These are phyloP conservation scores for Penicillium fuscoglaucum DNA, from an alignment of 2,329 filamentous ascomycete genomes.

Conservation along the genomic window DNA sequence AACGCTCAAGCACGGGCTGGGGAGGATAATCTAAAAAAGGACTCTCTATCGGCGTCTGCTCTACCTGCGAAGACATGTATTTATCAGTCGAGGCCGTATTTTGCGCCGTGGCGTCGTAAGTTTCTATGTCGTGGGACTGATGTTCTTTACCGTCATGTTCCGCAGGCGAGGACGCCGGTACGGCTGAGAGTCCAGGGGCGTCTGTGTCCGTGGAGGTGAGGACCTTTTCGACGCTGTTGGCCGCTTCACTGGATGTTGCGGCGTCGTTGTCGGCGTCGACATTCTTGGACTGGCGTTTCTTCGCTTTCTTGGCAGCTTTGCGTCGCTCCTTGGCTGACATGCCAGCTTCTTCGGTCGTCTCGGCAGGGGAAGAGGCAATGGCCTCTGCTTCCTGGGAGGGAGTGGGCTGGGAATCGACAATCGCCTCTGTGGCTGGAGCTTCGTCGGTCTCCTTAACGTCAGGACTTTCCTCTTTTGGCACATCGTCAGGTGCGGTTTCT, in stretches of 20 bases:
- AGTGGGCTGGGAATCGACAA: slow-evolving; percentile 4
- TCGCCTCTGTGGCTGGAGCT: background rate
- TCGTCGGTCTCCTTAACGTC: slow-evolving; percentile 17
- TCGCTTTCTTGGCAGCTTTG: slow-evolving; percentile 53
- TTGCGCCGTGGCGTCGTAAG: slow-evolving; percentile 39
- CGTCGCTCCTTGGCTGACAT: slow-evolving; percentile 44
- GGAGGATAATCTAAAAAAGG: slow-evolving; percentile 34
- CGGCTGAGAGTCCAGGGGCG: slow-evolving; percentile 24
- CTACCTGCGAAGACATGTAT: slow-evolving; percentile 47
- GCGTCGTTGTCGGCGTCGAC: slow-evolving; percentile 25
- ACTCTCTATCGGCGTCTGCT: slow-evolving; percentile 37
- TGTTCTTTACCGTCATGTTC: slow-evolving; percentile 49
- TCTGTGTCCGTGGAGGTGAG: slow-evolving; percentile 20
- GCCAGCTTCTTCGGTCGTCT: slow-evolving; percentile 23
- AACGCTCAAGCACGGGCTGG: slow-evolving; percentile 33
- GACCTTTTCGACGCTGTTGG: slow-evolving; percentile 15
- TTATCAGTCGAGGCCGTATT: slow-evolving; percentile 48
- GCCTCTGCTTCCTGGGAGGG: slow-evolving; percentile 7
- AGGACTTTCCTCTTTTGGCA: slow-evolving; percentile 14
- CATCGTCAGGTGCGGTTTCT: slow-evolving; percentile 1
- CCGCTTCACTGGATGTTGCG: background rate
- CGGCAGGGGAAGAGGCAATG: background rate
- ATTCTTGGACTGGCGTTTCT: slow-evolving; percentile 38
- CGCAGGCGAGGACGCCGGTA: slow-evolving; percentile 36
- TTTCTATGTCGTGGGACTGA: slow-evolving; percentile 45